A percentile compares a stretch with the other conserved stretches of the same genome.
Conservation (phyloP, 192 early-diverging fungal genomes). For the Mortierella antarctica region DNA sequence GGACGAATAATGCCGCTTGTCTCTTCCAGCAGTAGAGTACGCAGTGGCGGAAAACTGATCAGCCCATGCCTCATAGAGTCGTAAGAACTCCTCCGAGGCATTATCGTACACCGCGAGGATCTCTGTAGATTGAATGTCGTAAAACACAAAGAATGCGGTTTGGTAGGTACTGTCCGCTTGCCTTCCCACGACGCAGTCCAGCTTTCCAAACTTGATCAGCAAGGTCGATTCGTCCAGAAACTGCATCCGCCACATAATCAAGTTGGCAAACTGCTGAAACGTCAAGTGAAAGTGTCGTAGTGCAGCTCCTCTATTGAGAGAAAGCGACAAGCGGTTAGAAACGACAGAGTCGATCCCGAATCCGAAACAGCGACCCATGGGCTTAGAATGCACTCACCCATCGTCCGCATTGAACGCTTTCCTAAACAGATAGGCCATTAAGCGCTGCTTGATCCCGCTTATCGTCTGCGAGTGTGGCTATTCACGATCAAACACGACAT, state of each 20-base stretch:
- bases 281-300: slow-evolving; percentile 73
- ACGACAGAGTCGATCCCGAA: too few relatives aligned
- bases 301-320: slow-evolving; percentile 41
- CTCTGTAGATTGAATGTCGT: slow-evolving; percentile 63
- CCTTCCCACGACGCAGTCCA: slow-evolving; percentile 63
- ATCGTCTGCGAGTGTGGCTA: slow-evolving; percentile 51
- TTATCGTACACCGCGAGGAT: slow-evolving; percentile 76
- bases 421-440: slow-evolving; percentile 72
- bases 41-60: slow-evolving; percentile 59
- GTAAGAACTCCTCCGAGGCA: slow-evolving; percentile 67
- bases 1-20: slow-evolving; percentile 52
- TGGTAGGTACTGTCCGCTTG: slow-evolving; percentile 53
- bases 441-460: slow-evolving; percentile 75
- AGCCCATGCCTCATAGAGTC: slow-evolving; percentile 59
- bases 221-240: slow-evolving; percentile 68
- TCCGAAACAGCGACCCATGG: background rate
- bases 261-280: slow-evolving; percentile 65
- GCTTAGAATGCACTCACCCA: slow-evolving; percentile 20
- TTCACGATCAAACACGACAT: background rate
- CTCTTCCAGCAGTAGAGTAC: slow-evolving; percentile 37
- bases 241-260: slow-evolving; percentile 79
- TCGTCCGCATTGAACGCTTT: slow-evolving; percentile 62
- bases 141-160: slow-evolving; percentile 75
- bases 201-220: slow-evolving; percentile 75
- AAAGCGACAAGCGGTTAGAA: too few relatives aligned